Evolutionary conservation across 371 early-diverging fungal species (phyloP), one percentile per base, ranked within the genome.

Genomic region (Mucor irregularis): DNA sequence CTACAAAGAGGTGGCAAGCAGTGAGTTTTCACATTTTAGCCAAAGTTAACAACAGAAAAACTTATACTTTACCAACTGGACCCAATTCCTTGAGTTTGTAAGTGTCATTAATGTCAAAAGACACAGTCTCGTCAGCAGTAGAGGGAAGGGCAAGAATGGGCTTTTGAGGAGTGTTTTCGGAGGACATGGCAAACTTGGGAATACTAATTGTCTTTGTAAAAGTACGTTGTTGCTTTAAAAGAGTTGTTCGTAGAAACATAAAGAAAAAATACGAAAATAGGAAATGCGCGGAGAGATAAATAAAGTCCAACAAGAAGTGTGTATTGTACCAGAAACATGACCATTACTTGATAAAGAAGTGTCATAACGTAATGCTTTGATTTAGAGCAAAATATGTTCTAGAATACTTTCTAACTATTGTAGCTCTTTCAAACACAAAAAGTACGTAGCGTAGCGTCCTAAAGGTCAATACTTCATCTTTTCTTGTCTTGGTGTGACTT

Each of bases 51-150:
- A 29, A 25, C 21, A 24, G 34, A 5, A 38, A 38, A 35, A 5
- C 26, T 11, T 30, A n/a, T 29, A 30, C 29, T 8, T 66, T 74
- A 78, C 82, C 84, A 17, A 81, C 80, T 29, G 84, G 84, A 0
- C 84, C 84, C 0, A 83, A 46, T 49, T 75, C 71, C 35, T 77
- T 74, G 5, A 84, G 61, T 46, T 84, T 84, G 50, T 66, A 67
- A 8, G 73, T 75, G 37, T 76, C 80, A 46, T 81, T 78, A 33
- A 80, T 62, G 25, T 67, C 80, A 0, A 80, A 66, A 4, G 67
- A 43, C 8, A 70, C 62, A 24, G 67, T 62, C 49, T 60, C 69
- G n/a, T 79, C 81, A 14, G 73, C 80, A 2, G 80, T 73, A 1
- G 82, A 71, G 22, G 84, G 82, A 8, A 84, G 58, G 4, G 84